phyloP scores from a whole-genome alignment of 352 stramenopile genomes.

The Phytopythium kandeliae region DNA sequence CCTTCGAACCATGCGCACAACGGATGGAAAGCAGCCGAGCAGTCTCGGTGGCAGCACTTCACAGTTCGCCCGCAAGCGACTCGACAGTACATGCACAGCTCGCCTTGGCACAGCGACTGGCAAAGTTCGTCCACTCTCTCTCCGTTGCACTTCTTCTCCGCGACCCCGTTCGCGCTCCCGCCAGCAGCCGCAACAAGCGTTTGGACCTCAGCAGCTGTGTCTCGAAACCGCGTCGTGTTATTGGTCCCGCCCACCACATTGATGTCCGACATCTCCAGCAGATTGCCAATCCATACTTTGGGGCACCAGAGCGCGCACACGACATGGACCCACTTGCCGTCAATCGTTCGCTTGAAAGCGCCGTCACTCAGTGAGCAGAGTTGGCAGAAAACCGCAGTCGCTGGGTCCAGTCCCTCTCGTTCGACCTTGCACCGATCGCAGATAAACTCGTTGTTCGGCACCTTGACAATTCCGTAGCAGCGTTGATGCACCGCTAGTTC shows the following conservation, averaged over 20 bases:
- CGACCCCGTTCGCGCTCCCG: neutral
- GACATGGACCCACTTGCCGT: constrained; percentile 87
- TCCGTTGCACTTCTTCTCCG: constrained; percentile 1
- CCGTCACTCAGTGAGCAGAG: constrained; percentile 81
- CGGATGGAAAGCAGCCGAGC: constrained; percentile 68
- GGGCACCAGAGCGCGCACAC: constrained; percentile 88
- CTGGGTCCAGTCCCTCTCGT: constrained; percentile 44
- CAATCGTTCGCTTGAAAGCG: constrained; percentile 82
- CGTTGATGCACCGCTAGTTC: constrained; percentile 86
- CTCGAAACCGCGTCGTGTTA: constrained; percentile 39
- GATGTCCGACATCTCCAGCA: constrained; percentile 75
- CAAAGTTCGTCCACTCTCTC: constrained; percentile 1
- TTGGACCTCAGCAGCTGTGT: constrained; percentile 51
- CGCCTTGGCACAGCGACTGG: constrained; percentile 14
- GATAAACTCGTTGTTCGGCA: constrained; percentile 84
- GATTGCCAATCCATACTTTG: constrained; percentile 80
- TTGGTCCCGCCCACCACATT: constrained; percentile 41
- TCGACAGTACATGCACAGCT: constrained; percentile 64
- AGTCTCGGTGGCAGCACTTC: constrained; percentile 48
- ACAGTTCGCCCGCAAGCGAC: constrained; percentile 75
- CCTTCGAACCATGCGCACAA: constrained; percentile 86
- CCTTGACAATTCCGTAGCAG: constrained; percentile 84
- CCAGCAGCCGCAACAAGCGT: constrained; percentile 17
- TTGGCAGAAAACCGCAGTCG: constrained; percentile 68
- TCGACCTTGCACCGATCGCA: constrained; percentile 77